phyloP scores from a whole-genome alignment of 805 yeast species.

The Ogataea saltuana region DNA sequence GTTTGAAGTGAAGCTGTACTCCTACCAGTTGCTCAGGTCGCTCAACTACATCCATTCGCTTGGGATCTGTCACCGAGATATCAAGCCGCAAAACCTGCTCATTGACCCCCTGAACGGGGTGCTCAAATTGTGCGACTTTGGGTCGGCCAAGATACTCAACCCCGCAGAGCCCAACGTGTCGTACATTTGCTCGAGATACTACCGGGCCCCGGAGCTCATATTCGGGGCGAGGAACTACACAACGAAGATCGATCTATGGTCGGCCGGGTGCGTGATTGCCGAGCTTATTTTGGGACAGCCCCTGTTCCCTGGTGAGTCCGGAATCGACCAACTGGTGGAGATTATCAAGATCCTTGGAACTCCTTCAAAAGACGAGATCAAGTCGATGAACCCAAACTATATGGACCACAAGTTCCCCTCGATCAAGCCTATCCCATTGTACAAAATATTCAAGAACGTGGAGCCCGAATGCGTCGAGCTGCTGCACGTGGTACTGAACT shows the following conservation, averaged over 20 bases:
- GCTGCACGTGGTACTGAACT: constrained; percentile 57
- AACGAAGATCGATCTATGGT: constrained; percentile 96
- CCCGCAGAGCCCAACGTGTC: constrained; percentile 94
- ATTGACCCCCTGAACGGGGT: constrained; percentile 85
- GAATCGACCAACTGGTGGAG: constrained; percentile 96
- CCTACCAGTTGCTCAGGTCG: constrained; percentile 75
- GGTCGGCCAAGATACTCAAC: constrained; percentile 87
- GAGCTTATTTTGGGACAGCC: constrained; percentile 95
- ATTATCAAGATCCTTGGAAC: constrained; percentile 95
- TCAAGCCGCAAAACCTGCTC: constrained; percentile 85
- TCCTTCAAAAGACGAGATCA: constrained; percentile 88
- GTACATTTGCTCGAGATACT: constrained; percentile 94
- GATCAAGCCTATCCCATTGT: constrained; percentile 74
- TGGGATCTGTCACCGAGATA: constrained; percentile 89
- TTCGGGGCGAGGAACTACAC: constrained; percentile 97
- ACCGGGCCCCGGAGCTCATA: constrained; percentile 95
- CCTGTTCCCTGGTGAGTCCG: constrained; percentile 95
- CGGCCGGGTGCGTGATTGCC: constrained; percentile 98
- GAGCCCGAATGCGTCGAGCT: constrained; percentile 56
- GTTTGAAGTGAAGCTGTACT: constrained; percentile 82
- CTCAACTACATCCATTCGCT: constrained; percentile 74
- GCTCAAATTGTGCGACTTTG: constrained; percentile 93
- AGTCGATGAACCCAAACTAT: constrained; percentile 94
- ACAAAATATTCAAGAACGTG: constrained; percentile 62
- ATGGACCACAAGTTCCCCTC: constrained; percentile 95